phyloP scores from a whole-genome alignment of 805 yeast genomes.

The Blastobotrys parvus region DNA sequence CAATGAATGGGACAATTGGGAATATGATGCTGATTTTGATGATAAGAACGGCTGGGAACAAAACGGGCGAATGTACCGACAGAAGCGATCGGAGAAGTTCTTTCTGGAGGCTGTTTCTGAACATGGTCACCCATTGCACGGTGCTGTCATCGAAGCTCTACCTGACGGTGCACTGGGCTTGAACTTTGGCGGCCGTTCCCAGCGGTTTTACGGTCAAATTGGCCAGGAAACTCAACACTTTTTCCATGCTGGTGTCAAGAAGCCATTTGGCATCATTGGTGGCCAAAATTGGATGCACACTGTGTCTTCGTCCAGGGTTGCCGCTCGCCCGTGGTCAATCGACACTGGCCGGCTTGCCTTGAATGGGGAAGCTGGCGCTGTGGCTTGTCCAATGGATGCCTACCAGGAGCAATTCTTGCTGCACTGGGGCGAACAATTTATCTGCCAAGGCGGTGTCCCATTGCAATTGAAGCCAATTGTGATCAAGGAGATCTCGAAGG shows the following conservation, averaged over 20 bases:
- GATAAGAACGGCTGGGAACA: too few relatives aligned
- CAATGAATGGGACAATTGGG: too few relatives aligned
- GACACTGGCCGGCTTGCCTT: neutral
- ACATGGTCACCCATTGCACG: neutral
- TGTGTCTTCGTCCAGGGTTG: neutral
- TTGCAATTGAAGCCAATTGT: neutral
- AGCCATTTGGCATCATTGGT: neutral
- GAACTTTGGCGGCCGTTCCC: neutral
- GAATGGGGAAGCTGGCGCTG: neutral
- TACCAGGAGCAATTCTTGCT: neutral
- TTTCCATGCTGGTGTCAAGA: neutral
- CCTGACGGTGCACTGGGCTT: neutral
- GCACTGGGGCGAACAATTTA: constrained; percentile 4
- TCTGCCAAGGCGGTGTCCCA: constrained; percentile 2
- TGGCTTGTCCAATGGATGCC: constrained; percentile 1
- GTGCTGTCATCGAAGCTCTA: neutral
- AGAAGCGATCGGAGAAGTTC: neutral
- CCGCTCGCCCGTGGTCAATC: neutral
- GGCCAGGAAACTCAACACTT: neutral
- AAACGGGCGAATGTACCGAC: neutral
- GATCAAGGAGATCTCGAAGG: too few relatives aligned
- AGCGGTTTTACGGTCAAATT: neutral
- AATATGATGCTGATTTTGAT: too few relatives aligned
- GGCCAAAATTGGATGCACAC: neutral
- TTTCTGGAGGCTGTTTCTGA: neutral